Evolutionary conservation across 495 filamentous ascomycete species (phyloP).

Genomic region (Xylona heveae): DNA sequence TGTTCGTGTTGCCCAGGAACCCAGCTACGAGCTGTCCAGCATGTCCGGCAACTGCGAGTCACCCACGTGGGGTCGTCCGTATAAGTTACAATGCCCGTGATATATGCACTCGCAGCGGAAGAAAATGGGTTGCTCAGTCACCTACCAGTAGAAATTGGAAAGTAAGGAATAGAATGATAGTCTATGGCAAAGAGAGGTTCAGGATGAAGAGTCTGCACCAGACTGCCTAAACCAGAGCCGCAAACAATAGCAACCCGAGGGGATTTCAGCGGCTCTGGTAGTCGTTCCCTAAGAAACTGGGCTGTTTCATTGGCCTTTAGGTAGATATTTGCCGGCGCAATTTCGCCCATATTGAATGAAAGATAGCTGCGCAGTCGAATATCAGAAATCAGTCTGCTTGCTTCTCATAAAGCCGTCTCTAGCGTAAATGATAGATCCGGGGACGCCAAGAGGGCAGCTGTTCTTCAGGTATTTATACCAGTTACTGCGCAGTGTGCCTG

Average conservation of each 20-base stretch:
- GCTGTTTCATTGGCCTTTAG: conserved; percentile 20
- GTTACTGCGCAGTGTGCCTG: too few relatives aligned
- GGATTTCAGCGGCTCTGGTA: conserved; percentile 24
- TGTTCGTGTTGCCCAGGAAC: conserved; percentile 26
- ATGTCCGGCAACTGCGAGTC: conserved; percentile 28
- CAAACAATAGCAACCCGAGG: conserved; percentile 51
- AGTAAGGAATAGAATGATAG: conserved; percentile 42
- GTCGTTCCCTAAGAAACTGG: conserved; percentile 15
- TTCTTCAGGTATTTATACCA: too few relatives aligned
- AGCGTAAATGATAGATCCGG: too few relatives aligned
- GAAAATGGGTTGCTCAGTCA: background rate
- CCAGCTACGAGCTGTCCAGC: conserved; percentile 58
- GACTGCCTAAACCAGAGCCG: conserved; percentile 48
- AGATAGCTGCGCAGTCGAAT: background rate
- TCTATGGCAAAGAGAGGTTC: conserved; percentile 31
- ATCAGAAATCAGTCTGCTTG: too few relatives aligned
- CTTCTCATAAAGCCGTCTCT: too few relatives aligned
- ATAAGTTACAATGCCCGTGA: background rate
- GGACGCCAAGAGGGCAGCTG: too few relatives aligned
- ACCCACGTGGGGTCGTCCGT: background rate
- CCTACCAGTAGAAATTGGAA: conserved; percentile 43
- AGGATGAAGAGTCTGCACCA: conserved; percentile 34
- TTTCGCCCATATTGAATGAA: conserved; percentile 1
- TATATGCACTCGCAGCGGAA: background rate
- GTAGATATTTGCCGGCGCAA: conserved; percentile 5